Percentiles rank a stretch among this genome's conserved stretches.
Conservation (phyloP, 2,329 filamentous ascomycete genomes). For the Cryoendolithus antarcticus region DNA sequence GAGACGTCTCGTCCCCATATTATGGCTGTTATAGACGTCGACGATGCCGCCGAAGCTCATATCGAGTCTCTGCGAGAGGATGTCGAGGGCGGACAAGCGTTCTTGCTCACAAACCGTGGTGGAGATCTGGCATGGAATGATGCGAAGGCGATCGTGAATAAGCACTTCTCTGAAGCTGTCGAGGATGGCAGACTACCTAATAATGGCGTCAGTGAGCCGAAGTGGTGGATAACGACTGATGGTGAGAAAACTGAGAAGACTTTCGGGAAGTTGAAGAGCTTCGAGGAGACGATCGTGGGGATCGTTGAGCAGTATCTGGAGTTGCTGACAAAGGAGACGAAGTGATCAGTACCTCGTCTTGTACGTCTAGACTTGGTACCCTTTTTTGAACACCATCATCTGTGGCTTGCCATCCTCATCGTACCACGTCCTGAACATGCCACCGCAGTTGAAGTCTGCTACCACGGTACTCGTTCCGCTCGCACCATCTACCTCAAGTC, state of each 20-base stretch:
- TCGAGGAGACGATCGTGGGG: constrained; percentile 2
- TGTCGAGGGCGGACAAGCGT: neutral
- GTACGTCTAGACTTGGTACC: constrained; percentile 3
- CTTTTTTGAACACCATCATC: constrained; percentile 47
- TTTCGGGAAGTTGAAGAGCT: constrained; percentile 3
- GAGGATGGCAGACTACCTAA: constrained; percentile 1
- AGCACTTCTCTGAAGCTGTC: constrained; percentile 4
- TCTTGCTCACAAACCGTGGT: neutral
- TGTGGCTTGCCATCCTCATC: constrained; percentile 46
- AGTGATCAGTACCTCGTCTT: no score
- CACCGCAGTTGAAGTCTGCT: constrained; percentile 73
- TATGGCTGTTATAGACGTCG: neutral
- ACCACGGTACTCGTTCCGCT: constrained; percentile 44
- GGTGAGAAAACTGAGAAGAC: constrained; percentile 1
- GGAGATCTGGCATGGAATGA: constrained; percentile 4
- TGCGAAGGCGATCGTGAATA: constrained; percentile 1
- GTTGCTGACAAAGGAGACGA: neutral
- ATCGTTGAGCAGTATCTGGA: constrained; percentile 4
- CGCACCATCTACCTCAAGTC: constrained; percentile 48
- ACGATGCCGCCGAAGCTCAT: neutral
- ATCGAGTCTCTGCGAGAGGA: neutral
- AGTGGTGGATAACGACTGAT: constrained; percentile 2
- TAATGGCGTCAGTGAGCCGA: constrained; percentile 1
- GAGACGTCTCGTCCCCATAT: neutral
- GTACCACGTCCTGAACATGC: constrained; percentile 75